Evolutionary conservation across 2,329 filamentous ascomycete species (phyloP).

Genomic region (Venturia carpophila): DNA sequence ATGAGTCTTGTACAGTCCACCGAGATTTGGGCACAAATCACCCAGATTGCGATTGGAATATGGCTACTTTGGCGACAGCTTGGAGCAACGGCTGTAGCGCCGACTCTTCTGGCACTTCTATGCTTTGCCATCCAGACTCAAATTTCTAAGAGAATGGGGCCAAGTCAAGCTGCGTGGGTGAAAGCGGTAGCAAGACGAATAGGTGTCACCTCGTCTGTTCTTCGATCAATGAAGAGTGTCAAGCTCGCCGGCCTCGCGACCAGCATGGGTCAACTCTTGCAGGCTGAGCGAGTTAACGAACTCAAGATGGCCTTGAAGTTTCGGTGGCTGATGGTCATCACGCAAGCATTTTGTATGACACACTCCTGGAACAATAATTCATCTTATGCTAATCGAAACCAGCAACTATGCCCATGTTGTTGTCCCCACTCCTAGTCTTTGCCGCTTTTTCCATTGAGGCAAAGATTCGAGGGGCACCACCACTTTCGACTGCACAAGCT

Average conservation of each 20-base stretch:
- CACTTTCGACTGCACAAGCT: conserved; percentile 12
- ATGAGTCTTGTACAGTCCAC: conserved; percentile 6
- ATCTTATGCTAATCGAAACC: not conserved
- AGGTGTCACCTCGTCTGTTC: not conserved
- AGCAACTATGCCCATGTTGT: conserved; percentile 7
- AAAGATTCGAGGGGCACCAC: not conserved
- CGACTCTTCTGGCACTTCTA: conserved; percentile 1
- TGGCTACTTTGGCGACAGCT: conserved; percentile 15
- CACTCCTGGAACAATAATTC: not conserved
- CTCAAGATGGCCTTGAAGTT: conserved; percentile 15
- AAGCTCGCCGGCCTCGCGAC: conserved; percentile 13
- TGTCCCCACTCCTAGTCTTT: conserved; percentile 12
- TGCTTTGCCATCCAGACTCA: conserved; percentile 4
- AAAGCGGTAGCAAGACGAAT: conserved; percentile 6
- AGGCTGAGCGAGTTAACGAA: conserved; percentile 6
- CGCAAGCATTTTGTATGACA: conserved; percentile 8
- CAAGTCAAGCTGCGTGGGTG: conserved; percentile 7
- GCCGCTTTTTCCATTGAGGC: conserved; percentile 13
- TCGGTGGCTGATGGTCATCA: conserved; percentile 16
- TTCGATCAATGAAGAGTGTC: conserved; percentile 11
- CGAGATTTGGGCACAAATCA: conserved; percentile 14
- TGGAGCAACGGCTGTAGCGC: conserved; percentile 8
- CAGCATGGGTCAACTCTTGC: conserved; percentile 14
- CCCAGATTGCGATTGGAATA: conserved; percentile 15
- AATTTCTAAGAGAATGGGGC: not conserved